These are phyloP conservation scores for Pochonia chlamydosporia DNA, from an alignment of 2,329 filamentous ascomycete genomes.

Conservation along the genomic window DNA sequence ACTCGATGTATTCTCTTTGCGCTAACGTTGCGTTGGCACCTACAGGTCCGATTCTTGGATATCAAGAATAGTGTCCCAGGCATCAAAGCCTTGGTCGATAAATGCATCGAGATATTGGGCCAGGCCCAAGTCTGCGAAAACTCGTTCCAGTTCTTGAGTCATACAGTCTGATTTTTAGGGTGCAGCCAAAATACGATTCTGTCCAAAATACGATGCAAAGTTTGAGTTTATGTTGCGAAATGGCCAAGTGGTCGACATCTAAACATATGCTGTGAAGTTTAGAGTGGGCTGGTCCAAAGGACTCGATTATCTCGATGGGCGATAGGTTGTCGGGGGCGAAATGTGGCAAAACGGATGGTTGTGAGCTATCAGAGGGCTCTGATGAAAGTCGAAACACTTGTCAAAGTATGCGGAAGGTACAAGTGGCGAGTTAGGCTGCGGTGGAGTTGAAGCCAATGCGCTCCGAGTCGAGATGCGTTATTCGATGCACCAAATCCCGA, in stretches of 20 bases:
- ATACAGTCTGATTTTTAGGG: constrained; percentile 22
- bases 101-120: constrained; percentile 70
- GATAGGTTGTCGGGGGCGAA: neutral
- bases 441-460: too few species aligned
- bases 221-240: neutral
- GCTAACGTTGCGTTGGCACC: constrained; percentile 23
- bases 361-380: neutral
- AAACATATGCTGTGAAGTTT: neutral
- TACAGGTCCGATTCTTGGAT: constrained; percentile 81
- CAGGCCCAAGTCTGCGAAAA: constrained; percentile 71
- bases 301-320: neutral
- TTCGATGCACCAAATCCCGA: neutral
- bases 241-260: constrained; percentile 11
- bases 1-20: neutral
- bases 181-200: neutral
- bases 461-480: neutral
- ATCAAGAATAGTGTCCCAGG: constrained; percentile 77
- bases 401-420: neutral
- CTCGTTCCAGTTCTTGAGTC: constrained; percentile 55
- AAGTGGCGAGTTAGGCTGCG: too few species aligned
- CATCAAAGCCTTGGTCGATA: constrained; percentile 75
- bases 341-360: neutral
- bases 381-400: neutral
- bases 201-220: neutral
- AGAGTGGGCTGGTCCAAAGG: neutral